phyloP scores from a whole-genome alignment of 768 basidiomycete genomes.

The Xanthoconium purpureum region DNA sequence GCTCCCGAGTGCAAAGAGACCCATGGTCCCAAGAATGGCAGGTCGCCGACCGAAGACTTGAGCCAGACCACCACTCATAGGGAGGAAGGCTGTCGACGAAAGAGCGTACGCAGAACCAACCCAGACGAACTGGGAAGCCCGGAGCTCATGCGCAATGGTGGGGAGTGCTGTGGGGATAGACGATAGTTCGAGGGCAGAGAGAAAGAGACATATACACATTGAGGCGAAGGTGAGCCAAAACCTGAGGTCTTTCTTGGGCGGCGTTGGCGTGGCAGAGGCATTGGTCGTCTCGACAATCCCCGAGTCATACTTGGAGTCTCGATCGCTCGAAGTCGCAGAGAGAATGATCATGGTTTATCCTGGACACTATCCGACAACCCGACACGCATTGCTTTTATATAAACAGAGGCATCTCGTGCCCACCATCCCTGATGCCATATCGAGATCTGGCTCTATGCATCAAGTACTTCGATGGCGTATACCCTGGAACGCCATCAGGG shows the following conservation, averaged over 20 bases:
- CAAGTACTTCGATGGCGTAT: neutral
- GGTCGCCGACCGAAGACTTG: conserved; percentile 31
- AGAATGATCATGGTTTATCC: neutral
- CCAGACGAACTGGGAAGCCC: conserved; percentile 34
- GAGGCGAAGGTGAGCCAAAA: conserved; percentile 32
- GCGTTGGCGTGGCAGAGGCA: neutral
- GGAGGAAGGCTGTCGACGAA: conserved; percentile 36
- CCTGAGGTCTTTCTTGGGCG: conserved; percentile 10
- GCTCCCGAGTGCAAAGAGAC: conserved; percentile 34
- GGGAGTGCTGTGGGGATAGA: conserved; percentile 34
- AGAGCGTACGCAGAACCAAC: conserved; percentile 37
- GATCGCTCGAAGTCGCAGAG: conserved; percentile 1
- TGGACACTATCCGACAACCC: neutral
- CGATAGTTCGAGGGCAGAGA: conserved; percentile 28
- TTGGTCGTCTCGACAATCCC: neutral
- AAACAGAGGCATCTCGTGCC: neutral
- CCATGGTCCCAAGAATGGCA: conserved; percentile 22
- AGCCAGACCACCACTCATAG: conserved; percentile 34
- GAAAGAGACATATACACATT: conserved; percentile 23
- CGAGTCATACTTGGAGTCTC: neutral
- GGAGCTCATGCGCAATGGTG: conserved; percentile 30
- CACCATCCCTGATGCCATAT: neutral
- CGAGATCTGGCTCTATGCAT: neutral
- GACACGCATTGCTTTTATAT: neutral
- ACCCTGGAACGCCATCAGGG: neutral